Evolutionary conservation across 1,139 yeast species (phyloP).

Genomic region (Arxiozyma slooffiae): DNA sequence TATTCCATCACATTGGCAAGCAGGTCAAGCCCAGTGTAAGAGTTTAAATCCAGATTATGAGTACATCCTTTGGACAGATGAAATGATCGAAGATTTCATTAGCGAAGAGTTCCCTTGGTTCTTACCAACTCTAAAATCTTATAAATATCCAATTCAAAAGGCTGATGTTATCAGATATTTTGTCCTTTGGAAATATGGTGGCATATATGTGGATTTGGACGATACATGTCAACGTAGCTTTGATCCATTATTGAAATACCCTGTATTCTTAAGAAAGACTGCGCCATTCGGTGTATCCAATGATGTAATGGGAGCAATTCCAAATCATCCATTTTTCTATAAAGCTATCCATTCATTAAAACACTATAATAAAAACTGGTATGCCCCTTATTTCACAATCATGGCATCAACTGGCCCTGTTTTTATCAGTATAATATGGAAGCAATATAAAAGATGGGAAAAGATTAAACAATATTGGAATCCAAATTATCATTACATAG

Average conservation of each 20-base stretch:
- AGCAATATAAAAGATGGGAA: slow-evolving; percentile 75
- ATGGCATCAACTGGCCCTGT: slow-evolving; percentile 93
- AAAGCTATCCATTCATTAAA: slow-evolving; percentile 58
- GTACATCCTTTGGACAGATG: slow-evolving; percentile 87
- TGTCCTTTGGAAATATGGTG: slow-evolving; percentile 75
- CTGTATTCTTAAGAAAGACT: slow-evolving; percentile 83
- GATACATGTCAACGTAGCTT: slow-evolving; percentile 72
- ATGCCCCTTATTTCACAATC: slow-evolving; percentile 79
- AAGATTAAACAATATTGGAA: slow-evolving; percentile 32
- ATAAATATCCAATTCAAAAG: slow-evolving; percentile 73
- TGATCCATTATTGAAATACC: slow-evolving; percentile 70
- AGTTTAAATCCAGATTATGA: slow-evolving; percentile 79
- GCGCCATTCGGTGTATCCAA: slow-evolving; percentile 86
- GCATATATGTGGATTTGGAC: slow-evolving; percentile 81
- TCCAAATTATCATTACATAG: slow-evolving; percentile 22
- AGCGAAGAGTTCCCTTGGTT: slow-evolving; percentile 80
- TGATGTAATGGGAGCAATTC: slow-evolving; percentile 86
- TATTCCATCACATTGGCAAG: slow-evolving; percentile 73
- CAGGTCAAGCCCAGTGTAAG: slow-evolving; percentile 66
- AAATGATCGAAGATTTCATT: slow-evolving; percentile 69
- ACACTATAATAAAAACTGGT: slow-evolving; percentile 60
- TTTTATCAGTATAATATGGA: slow-evolving; percentile 77
- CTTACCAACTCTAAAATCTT: slow-evolving; percentile 62
- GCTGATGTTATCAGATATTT: slow-evolving; percentile 93
- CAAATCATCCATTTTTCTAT: slow-evolving; percentile 74